Base-by-base conservation (phyloP, 129 eudicot genomes). In the Pseudognaphalium luteoalbum region DNA sequence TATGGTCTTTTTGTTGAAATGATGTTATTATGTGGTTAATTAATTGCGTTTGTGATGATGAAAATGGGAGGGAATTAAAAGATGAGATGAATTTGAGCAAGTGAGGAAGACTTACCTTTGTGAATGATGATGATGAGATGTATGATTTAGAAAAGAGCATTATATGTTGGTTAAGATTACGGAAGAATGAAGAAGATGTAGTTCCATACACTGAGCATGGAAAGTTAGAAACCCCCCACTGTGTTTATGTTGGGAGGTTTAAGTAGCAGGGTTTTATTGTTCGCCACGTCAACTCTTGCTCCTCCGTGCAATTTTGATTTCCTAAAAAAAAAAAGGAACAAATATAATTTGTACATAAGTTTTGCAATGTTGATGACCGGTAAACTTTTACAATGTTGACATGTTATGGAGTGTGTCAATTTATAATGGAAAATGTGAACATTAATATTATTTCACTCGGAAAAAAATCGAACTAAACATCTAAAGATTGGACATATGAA, bases 21-120 rank as follows among this genome's bases (percentile, higher is more conserved):
- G 88, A 85, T 9, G 80, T 50, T 7, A 84, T 72, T 50, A 87
- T 80, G 75, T 81, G 76, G 74, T 64, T 32, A 9, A 84, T 33
- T 59, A 80, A 39, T 21, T 69, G 81, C n/a, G 35, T 39, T 17
- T 69, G 62, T 78, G 81, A 39, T 62, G 75, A 6, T 78, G 75
- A 81, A 78, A 61, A 62, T 22, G 72, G 12, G 42, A 42, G 30
- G 28, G 54, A 30, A 3, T 64, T 16, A 56, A 68, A 69, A 16
- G 76, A 39, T 11, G 80, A 76, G 64, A 78, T 61, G 79, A 74
- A 75, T 30, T 78, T 83, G n/a, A 81, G 78, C 37, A 83, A 63
- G 67, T 28, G 73, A 20, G 75, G 70, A 28, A 71, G 75, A 21
- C 66, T 52, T 74, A 83, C 82, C 86, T 83, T 85, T 22, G 70